Evolutionary conservation across 495 filamentous ascomycete species (phyloP).

Genomic region (Neurospora sublineolata): DNA sequence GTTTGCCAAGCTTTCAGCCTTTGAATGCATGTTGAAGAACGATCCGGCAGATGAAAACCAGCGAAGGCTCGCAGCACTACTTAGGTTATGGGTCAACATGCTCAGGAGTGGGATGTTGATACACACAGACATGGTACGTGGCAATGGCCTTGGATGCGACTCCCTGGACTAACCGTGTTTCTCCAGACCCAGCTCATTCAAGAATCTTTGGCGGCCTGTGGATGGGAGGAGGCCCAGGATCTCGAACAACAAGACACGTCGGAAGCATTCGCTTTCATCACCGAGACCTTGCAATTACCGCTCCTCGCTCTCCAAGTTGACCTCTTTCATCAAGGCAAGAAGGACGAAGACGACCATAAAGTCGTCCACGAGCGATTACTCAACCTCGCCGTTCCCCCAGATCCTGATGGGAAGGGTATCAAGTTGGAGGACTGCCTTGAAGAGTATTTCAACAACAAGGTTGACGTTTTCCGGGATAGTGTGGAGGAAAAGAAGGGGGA

Average conservation of each 20-base stretch:
- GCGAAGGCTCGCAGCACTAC: constrained; percentile 56
- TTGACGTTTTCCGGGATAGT: constrained; percentile 74
- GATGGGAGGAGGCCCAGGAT: constrained; percentile 73
- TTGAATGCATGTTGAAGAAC: constrained; percentile 70
- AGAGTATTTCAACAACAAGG: constrained; percentile 85
- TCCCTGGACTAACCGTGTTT: constrained; percentile 20
- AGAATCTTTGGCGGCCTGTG: constrained; percentile 71
- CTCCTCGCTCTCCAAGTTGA: constrained; percentile 89
- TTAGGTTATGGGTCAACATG: constrained; percentile 90
- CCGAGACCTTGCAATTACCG: constrained; percentile 75
- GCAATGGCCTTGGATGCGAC: background rate
- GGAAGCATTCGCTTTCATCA: constrained; percentile 91
- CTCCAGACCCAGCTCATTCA: constrained; percentile 70
- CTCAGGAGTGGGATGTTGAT: constrained; percentile 76
- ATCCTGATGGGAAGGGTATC: constrained; percentile 50
- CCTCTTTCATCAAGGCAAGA: constrained; percentile 82
- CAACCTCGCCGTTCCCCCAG: constrained; percentile 73
- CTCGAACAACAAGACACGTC: constrained; percentile 84
- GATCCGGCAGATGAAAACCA: constrained; percentile 55
- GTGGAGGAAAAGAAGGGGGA: constrained; percentile 41
- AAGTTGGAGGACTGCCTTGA: constrained; percentile 86
- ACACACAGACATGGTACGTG: constrained; percentile 67
- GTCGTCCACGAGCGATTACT: constrained; percentile 83
- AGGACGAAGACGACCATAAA: constrained; percentile 78
- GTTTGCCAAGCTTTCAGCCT: constrained; percentile 82